Evolutionary conservation across 495 filamentous ascomycete species (phyloP), one percentile per base, ranked within the genome.

Genomic region (Hypoxylon lenormandii): DNA sequence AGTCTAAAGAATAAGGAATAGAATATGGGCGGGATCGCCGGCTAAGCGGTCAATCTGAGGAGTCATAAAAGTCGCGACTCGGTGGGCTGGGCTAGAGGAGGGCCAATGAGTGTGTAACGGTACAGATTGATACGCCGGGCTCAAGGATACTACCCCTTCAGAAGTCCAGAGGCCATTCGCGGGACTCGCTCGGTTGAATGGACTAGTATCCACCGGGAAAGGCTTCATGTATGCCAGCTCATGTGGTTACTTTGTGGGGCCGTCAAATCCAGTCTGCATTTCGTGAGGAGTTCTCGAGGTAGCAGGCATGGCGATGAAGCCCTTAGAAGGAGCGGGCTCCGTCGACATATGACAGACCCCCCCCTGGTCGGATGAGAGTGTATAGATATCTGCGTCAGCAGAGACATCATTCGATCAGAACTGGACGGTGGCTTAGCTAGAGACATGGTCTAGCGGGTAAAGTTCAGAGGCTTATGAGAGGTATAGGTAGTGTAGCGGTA

Each of bases 201-300:
- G 62, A 21, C 68, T 71, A 71, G 68, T 71, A 71, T 71, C 68
- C 68, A 71, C 68, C 62, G 68, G 68, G 68, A 71, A 71, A 71
- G 68, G 68, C 68, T 71, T 71, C 68, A 71, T 71, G 68, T 71
- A 71, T 71, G 68, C 68, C 68, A 71, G 68, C 68, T 71, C 68
- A 71, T 71, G 68, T 71, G 68, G 68, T 71, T 71, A 71, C 68
- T 71, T 71, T 71, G 68, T 71, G 68, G 68, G 68, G 68, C 68
- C 53, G 37, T 54, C 51, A 36, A 71, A 46, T 71, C 60, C 68
- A 49, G 46, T 71, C 40, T 66, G 62, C 62, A 71, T 62, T 47
- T 52, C 57, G 68, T 63, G 68, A 71, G 68, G 68, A 71, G 68
- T 51, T 19, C 62, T 19, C 48, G 62, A 71, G 58, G 57, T 71